Conservation (phyloP, 73 alveolate species). For the Uronychia setigera region DNA sequence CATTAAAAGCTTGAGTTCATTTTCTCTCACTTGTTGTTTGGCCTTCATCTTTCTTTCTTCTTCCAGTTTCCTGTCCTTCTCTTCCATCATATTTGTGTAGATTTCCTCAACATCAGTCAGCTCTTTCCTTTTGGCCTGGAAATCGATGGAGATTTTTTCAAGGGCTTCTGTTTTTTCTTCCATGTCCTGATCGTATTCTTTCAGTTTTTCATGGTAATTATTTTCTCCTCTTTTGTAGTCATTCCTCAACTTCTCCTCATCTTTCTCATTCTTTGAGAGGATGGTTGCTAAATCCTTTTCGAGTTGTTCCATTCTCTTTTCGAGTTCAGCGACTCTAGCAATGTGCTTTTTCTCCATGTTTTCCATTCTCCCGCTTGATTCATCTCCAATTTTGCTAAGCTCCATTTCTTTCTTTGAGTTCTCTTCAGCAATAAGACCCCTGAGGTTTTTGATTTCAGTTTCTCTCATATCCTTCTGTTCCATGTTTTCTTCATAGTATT, state of each 20-base stretch:
- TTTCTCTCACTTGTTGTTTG: slow-evolving; percentile 27
- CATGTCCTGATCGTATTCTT: slow-evolving; percentile 53
- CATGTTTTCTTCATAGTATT: slow-evolving; percentile 35
- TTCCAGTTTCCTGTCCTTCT: slow-evolving; percentile 30
- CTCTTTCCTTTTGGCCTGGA: neutral
- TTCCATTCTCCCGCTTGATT: neutral
- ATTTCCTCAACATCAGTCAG: slow-evolving; percentile 5
- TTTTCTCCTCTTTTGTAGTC: slow-evolving; percentile 41
- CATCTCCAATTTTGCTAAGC: slow-evolving; percentile 3
- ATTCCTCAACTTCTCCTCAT: slow-evolving; percentile 47
- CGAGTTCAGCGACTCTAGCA: slow-evolving; percentile 15
- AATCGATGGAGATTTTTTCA: neutral
- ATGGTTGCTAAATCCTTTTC: slow-evolving; percentile 5
- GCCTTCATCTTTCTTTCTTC: slow-evolving; percentile 52
- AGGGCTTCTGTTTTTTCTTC: slow-evolving; percentile 28
- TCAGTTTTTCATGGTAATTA: slow-evolving; percentile 22
- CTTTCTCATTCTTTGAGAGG: slow-evolving; percentile 26
- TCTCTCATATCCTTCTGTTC: slow-evolving; percentile 50
- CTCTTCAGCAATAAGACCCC: slow-evolving; percentile 30
- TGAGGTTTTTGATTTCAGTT: slow-evolving; percentile 28
- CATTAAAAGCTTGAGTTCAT: slow-evolving; percentile 2
- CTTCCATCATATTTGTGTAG: slow-evolving; percentile 8
- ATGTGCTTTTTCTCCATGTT: slow-evolving; percentile 27
- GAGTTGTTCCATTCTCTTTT: slow-evolving; percentile 13
- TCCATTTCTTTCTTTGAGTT: slow-evolving; percentile 21